phyloP scores from a whole-genome alignment of 495 filamentous ascomycete species.

The Daldinia loculata region DNA sequence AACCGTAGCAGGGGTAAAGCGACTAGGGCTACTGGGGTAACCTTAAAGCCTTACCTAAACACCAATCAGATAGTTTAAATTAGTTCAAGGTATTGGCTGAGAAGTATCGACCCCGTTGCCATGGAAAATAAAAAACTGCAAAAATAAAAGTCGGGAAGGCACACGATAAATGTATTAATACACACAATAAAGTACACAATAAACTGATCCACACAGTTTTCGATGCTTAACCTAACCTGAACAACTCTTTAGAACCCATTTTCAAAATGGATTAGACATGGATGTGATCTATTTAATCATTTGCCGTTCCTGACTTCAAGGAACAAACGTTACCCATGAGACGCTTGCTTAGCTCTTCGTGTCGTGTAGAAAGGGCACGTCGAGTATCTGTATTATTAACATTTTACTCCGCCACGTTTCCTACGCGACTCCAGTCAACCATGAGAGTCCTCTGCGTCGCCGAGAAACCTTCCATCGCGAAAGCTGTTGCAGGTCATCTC shows the following conservation, averaged over 20 bases:
- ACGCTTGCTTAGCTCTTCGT: constrained; percentile 12
- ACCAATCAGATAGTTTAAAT: constrained; percentile 21
- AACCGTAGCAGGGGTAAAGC: constrained; percentile 2
- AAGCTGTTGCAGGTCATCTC: constrained; percentile 89
- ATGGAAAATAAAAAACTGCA: background rate
- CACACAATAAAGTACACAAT: background rate
- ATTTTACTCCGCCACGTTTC: background rate
- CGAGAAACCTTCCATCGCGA: constrained; percentile 96
- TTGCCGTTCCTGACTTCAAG: constrained; percentile 3
- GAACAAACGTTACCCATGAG: constrained; percentile 22
- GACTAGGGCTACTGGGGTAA: background rate
- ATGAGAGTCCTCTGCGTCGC: constrained; percentile 86
- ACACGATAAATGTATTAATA: constrained; percentile 1
- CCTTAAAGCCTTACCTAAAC: background rate
- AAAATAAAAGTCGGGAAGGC: constrained; percentile 28
- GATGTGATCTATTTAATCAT: constrained; percentile 16
- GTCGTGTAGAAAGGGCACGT: constrained; percentile 15
- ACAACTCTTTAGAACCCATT: background rate
- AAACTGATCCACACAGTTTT: constrained; percentile 2
- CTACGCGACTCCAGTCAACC: constrained; percentile 43
- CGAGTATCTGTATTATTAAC: constrained; percentile 3
- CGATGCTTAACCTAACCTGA: background rate
- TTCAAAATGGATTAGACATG: constrained; percentile 11
- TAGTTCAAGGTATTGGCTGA: constrained; percentile 6
- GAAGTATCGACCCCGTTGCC: constrained; percentile 9